Evolutionary conservation across 352 stramenopile genomes (phyloP).

Genomic region (Phytophthora capsici): DNA sequence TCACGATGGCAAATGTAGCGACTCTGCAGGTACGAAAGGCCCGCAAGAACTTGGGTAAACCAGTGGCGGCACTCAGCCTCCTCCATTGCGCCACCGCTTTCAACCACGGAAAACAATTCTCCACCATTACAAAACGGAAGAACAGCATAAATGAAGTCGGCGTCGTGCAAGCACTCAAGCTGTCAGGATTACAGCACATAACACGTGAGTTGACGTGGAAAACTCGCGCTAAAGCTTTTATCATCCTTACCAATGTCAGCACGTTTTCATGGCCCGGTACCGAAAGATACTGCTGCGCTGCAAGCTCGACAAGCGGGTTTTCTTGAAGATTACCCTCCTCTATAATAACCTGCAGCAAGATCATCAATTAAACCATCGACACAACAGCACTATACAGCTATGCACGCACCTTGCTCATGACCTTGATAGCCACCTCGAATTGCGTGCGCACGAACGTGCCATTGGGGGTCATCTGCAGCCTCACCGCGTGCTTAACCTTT

Average conservation of each 20-base stretch:
- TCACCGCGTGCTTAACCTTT: conserved; percentile 89
- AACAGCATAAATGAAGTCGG: conserved; percentile 87
- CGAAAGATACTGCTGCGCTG: conserved; percentile 85
- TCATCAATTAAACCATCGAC: not conserved
- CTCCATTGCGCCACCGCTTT: conserved; percentile 82
- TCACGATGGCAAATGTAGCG: conserved; percentile 89
- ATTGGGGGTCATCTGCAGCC: conserved; percentile 75
- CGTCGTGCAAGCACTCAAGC: conserved; percentile 85
- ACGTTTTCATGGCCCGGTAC: conserved; percentile 85
- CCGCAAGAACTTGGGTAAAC: conserved; percentile 84
- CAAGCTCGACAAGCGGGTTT: conserved; percentile 86
- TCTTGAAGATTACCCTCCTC: conserved; percentile 88
- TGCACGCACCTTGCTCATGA: conserved; percentile 84
- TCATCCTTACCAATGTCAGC: conserved; percentile 68
- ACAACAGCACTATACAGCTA: not conserved
- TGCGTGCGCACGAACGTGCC: conserved; percentile 84
- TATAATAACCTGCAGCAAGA: conserved; percentile 72
- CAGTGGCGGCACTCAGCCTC: conserved; percentile 80
- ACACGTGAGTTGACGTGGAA: not conserved
- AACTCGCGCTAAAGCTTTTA: not conserved
- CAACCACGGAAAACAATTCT: conserved; percentile 85
- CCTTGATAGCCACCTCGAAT: conserved; percentile 85
- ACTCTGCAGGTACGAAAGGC: conserved; percentile 83
- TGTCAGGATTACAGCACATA: conserved; percentile 22
- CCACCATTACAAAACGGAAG: conserved; percentile 87